Percentiles rank a stretch among this genome's conserved stretches.
Evolutionary conservation across 139 green algal genomes (phyloP).

Genomic region (Pleodorina starrii): DNA sequence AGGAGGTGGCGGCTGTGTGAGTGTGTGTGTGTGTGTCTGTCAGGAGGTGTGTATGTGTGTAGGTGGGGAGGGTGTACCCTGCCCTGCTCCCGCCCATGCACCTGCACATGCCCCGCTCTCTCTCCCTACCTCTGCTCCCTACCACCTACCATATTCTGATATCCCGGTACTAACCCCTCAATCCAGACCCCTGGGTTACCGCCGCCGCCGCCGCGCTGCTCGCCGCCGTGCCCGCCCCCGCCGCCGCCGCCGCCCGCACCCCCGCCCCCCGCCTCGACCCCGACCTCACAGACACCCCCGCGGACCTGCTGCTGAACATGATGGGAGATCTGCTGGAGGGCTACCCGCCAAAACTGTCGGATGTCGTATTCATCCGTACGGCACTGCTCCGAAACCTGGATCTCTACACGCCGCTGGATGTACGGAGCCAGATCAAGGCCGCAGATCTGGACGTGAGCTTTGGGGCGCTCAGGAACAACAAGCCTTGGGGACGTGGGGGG

Average conservation of each 20-base stretch:
- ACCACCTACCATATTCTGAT: not conserved
- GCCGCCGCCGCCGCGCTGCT: not conserved
- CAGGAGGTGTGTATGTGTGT: too few species aligned
- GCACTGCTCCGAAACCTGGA: slow-evolving; percentile 39
- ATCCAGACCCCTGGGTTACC: not conserved
- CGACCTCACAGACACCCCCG: slow-evolving; percentile 21
- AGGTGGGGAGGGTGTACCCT: too few species aligned
- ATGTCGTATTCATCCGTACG: slow-evolving; percentile 37
- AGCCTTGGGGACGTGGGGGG: not conserved
- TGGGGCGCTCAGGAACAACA: too few species aligned
- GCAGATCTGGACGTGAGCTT: slow-evolving; percentile 20
- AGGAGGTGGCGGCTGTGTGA: too few species aligned
- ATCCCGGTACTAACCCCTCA: not conserved
- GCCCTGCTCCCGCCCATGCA: too few species aligned
- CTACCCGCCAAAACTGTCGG: not conserved
- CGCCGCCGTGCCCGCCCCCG: not conserved
- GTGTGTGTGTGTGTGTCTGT: too few species aligned
- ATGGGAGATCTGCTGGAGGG: slow-evolving; percentile 24
- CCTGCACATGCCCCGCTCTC: not conserved
- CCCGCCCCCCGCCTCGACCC: not conserved
- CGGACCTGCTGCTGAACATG: slow-evolving; percentile 40
- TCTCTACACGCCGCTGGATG: slow-evolving; percentile 31
- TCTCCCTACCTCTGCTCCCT: not conserved
- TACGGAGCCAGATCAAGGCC: not conserved
- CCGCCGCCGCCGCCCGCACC: not conserved